phyloP scores from a whole-genome alignment of 768 basidiomycete genomes.

The Hortiboletus campestris region DNA sequence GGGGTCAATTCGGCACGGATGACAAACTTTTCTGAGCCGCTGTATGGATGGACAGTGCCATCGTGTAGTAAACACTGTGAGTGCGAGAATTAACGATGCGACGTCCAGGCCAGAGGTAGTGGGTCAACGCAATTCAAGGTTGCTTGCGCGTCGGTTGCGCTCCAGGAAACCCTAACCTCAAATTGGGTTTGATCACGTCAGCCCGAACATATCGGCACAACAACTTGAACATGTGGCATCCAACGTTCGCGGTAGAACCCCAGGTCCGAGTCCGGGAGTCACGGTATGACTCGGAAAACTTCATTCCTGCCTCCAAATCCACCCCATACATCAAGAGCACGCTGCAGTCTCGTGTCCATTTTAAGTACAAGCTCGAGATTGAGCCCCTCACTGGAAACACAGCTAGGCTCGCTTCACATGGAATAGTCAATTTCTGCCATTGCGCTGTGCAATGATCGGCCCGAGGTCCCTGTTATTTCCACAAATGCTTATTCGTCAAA shows the following conservation, averaged over 20 bases:
- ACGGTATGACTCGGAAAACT: not conserved
- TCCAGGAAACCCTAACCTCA: constrained; percentile 24
- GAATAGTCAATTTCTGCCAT: not conserved
- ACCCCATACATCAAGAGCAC: not conserved
- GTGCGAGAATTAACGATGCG: no score
- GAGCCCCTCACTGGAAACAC: not conserved
- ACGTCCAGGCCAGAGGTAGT: not conserved
- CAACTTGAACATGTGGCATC: no score
- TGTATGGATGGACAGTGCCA: constrained; percentile 52
- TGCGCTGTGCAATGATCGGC: no score
- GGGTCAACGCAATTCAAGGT: not conserved
- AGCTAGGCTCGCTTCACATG: not conserved
- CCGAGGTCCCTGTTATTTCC: not conserved
- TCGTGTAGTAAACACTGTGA: constrained; percentile 12
- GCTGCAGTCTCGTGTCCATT: not conserved
- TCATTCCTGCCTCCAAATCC: not conserved
- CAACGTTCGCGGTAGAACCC: no score
- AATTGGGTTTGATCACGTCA: constrained; percentile 15
- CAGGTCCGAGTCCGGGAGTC: no score
- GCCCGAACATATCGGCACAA: not conserved
- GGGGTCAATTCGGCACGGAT: not conserved
- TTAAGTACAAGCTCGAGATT: not conserved
- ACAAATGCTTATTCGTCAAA: not conserved
- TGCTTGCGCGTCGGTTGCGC: constrained; percentile 13
- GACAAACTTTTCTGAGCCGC: constrained; percentile 67